phyloP scores from a whole-genome alignment of 345 rosid species.

The Excoecaria cochinchinensis region DNA sequence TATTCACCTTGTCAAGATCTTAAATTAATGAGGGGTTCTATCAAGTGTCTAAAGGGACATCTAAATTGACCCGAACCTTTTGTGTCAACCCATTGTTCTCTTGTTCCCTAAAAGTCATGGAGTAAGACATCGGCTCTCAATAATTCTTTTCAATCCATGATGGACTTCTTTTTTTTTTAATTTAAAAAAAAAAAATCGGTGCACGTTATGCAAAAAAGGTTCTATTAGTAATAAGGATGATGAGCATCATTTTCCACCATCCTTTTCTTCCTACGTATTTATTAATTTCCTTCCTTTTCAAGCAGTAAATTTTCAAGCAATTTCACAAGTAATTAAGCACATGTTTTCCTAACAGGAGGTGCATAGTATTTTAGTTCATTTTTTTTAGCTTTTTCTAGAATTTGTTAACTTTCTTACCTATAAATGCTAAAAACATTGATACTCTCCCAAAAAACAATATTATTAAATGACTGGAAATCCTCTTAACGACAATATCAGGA shows the following conservation, averaged over 20 bases:
- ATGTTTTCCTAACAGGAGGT: background rate
- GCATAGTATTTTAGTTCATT: background rate
- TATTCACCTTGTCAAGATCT: too few relatives aligned
- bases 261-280: background rate
- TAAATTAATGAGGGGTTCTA: too few relatives aligned
- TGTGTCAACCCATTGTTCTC: too few relatives aligned
- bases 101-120: too few relatives aligned
- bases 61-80: too few relatives aligned
- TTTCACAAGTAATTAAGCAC: background rate
- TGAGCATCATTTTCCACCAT: background rate
- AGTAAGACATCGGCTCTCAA: too few relatives aligned
- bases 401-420: background rate
- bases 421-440: background rate
- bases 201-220: too few relatives aligned
- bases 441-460: background rate
- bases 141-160: too few relatives aligned
- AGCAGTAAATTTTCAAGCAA: background rate
- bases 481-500: background rate
- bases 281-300: background rate
- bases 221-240: too few relatives aligned
- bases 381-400: background rate
- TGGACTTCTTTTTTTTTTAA: too few relatives aligned
- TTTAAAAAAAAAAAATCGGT: too few relatives aligned
- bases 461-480: background rate
- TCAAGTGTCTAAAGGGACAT: too few relatives aligned